Conservation (phyloP, 1,284 basidiomycete genomes). For the Naganishia cerealis region DNA sequence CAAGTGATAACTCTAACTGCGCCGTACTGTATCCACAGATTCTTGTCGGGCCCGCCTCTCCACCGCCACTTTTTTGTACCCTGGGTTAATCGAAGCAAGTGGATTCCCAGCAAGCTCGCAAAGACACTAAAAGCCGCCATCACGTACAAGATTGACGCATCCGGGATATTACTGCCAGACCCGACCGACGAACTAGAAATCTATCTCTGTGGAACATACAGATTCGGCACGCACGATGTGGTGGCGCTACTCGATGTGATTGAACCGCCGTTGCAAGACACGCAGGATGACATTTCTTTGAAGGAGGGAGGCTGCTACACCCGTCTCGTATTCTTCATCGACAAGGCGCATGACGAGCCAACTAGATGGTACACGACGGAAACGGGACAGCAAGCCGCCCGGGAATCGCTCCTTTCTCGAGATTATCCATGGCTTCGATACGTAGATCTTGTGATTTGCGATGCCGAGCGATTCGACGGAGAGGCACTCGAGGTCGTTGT, state of each 20-base stretch:
- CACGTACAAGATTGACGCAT: constrained; percentile 21
- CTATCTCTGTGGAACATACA: constrained; percentile 14
- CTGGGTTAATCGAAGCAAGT: constrained; percentile 10
- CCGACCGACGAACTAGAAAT: constrained; percentile 12
- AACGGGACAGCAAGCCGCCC: background rate
- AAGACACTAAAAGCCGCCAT: constrained; percentile 12
- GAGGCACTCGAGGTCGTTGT: background rate
- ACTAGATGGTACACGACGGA: constrained; percentile 3
- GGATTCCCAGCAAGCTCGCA: constrained; percentile 10
- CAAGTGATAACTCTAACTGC: background rate
- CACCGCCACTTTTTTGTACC: constrained; percentile 22
- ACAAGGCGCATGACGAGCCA: background rate
- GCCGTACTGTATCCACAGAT: background rate
- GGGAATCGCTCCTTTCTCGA: background rate
- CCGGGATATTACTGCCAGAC: background rate
- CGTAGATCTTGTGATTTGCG: constrained; percentile 16
- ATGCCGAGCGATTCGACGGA: constrained; percentile 1
- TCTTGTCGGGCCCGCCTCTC: constrained; percentile 17
- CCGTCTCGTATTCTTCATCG: constrained; percentile 14
- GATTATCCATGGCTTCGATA: constrained; percentile 17
- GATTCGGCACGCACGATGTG: constrained; percentile 11
- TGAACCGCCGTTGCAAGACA: constrained; percentile 21
- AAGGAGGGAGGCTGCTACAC: background rate
- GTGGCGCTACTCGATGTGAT: constrained; percentile 13
- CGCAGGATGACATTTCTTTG: background rate